These are phyloP conservation scores for Phytophthora boehmeriae DNA, from an alignment of 352 stramenopile species.

Conservation along the genomic window DNA sequence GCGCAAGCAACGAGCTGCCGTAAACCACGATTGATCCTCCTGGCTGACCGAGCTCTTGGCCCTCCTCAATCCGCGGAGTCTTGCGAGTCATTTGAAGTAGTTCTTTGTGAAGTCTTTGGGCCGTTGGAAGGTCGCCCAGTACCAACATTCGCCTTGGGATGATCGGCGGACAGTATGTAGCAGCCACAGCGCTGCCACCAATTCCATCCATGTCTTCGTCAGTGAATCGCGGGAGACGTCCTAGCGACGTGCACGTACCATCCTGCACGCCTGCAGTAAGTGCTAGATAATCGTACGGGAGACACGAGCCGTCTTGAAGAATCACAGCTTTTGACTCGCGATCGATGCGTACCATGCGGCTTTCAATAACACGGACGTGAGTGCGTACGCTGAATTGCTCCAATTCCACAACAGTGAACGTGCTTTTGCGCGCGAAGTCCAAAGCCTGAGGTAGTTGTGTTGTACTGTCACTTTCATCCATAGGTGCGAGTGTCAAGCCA, in stretches of 20 bases:
- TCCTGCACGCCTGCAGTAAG: slow-evolving; percentile 81
- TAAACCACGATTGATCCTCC: slow-evolving; percentile 56
- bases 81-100: slow-evolving; percentile 3
- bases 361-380: slow-evolving; percentile 67
- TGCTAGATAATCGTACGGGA: slow-evolving; percentile 87
- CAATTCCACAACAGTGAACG: slow-evolving; percentile 45
- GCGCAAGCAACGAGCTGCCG: slow-evolving; percentile 64
- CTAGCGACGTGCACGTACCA: slow-evolving; percentile 51
- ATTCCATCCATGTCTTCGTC: slow-evolving; percentile 36
- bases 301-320: slow-evolving; percentile 78
- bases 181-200: slow-evolving; percentile 9
- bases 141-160: slow-evolving; percentile 31
- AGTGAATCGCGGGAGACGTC: slow-evolving; percentile 41
- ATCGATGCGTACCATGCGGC: slow-evolving; percentile 74
- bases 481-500: slow-evolving; percentile 55
- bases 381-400: slow-evolving; percentile 66
- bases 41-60: slow-evolving; percentile 12
- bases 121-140: slow-evolving; percentile 30
- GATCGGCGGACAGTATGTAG: slow-evolving; percentile 29
- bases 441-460: slow-evolving; percentile 2
- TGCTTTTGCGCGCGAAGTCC: slow-evolving; percentile 62
- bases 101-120: slow-evolving; percentile 25
- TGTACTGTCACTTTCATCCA: slow-evolving; percentile 14
- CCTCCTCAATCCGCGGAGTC: slow-evolving; percentile 13
- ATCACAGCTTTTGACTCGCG: slow-evolving; percentile 68